Evolutionary conservation across 768 basidiomycete species (phyloP), one percentile per base, ranked within the genome.

Genomic region (Hericium rajendrae): DNA sequence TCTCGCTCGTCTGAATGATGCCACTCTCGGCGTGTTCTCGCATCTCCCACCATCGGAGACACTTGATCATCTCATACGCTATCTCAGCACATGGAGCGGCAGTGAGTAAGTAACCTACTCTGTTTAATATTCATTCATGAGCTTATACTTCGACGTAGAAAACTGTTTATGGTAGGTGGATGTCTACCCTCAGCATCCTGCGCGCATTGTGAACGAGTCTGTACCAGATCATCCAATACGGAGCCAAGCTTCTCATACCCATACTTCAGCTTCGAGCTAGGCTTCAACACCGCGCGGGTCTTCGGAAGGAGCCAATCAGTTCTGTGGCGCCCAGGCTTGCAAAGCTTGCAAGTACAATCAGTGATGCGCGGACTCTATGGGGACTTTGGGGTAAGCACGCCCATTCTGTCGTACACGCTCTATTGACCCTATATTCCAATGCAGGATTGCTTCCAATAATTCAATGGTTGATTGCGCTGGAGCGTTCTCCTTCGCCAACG

Each of bases 61-160:
- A 5, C 68, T 92, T 48, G 77, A 90, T 64, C 89, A 90, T 69
- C 74, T 89, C 9, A 76, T 89, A 40, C 76, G 87, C 65, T 91
- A 82, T 66, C 74, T 92, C 54, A 83, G 85, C 56, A 88, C 89
- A 64, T 91, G 88, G 87, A 85, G 82, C 68, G 90, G 90, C 26
- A 89, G 81, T 80, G 91, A 93, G 90, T 91, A 74, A 69, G 82
- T 82, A 60, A 32, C 59, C 26, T 61, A 50, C 51, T 52, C 55
- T 22, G 39, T 28, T 58, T 48, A 40, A 46, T 48, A 40, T 32
- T 49, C 48, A 20, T 41, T 26, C 53, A 62, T 56, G 38, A 51
- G 50, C 55, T 41, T 16, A 18, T 38, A 24, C 13, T 52, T 43
- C 28, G 39, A 55, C 32, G 9, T 53, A 91, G 88, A 71, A 91